Evolutionary conservation across 2,329 filamentous ascomycete species (phyloP).

Genomic region (Talaromyces sp.): DNA sequence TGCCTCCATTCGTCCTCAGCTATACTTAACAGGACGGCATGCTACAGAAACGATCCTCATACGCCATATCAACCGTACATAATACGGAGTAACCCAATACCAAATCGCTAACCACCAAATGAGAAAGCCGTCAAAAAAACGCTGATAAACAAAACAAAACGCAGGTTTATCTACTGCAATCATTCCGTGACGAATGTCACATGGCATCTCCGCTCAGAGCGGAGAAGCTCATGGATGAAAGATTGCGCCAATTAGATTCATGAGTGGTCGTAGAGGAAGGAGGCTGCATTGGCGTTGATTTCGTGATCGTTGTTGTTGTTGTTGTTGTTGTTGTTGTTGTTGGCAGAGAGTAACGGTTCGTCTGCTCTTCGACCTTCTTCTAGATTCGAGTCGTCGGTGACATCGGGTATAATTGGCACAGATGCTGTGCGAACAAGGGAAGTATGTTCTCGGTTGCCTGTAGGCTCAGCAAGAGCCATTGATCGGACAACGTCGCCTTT

Average conservation of each 20-base stretch:
- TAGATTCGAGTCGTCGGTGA: conserved; percentile 41
- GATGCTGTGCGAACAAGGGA: conserved; percentile 45
- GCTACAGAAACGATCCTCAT: neutral
- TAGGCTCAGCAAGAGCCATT: conserved; percentile 49
- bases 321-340: neutral
- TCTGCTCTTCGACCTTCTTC: conserved; percentile 41
- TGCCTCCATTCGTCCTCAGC: neutral
- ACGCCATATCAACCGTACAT: neutral
- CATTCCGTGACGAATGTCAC: conserved; percentile 43
- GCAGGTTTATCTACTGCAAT: conserved; percentile 38
- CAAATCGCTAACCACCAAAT: conserved; percentile 16
- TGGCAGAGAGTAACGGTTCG: conserved; percentile 33
- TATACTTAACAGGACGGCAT: neutral
- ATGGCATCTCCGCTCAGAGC: conserved; percentile 49
- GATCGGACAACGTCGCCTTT: conserved; percentile 87
- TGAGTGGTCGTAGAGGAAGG: conserved; percentile 28
- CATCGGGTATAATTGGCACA: conserved; percentile 48
- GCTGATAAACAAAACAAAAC: conserved; percentile 2
- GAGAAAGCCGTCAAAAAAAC: conserved; percentile 5
- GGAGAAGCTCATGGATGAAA: conserved; percentile 46
- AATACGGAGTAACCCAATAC: conserved; percentile 21
- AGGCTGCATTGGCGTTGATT: conserved; percentile 20
- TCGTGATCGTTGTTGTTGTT: neutral
- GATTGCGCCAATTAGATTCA: conserved; percentile 44
- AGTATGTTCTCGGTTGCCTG: conserved; percentile 30